Evolutionary conservation across 306 rosid species (phyloP), one percentile per base, ranked within the genome.

Genomic region (Citrullus colocynthis): DNA sequence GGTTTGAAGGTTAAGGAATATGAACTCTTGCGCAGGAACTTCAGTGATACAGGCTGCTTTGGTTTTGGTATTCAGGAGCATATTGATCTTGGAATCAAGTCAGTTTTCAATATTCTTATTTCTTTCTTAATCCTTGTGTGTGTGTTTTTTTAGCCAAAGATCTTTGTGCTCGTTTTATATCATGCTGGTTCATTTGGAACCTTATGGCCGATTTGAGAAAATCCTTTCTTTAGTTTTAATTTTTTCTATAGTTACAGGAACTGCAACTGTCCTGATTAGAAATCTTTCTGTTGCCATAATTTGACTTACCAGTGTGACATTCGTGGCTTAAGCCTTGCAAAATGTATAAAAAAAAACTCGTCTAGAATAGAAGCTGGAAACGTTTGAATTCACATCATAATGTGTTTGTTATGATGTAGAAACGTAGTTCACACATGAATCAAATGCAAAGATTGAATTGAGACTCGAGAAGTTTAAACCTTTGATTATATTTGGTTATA

Each of bases 41-140:
- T 85, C 60, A 85, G 88, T 6, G 88, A 85, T 18, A 79, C 88
- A 13, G 88, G 88, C 1, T 85, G 88, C 80, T 85, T 85, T 17
- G 88, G 88, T 14, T 85, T 85, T 18, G 85, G 88, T 44, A 85
- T 85, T 51, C 88, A 85, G 84, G 88, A 85, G 80, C 88, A 85
- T 21, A 85, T 85, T 17, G 88, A 85, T 82, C 83, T 85, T 15
- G 88, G 87, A 64, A 85, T 85, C 70, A 85, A 85, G 88, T 85
- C 30, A 62, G 84, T 72, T 32, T 12, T 61, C 57, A 12, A 48
- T 48, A 48, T 4, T 48, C 16, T 48, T 48, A 2, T 48, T 48
- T 48, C 54, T 48, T 48, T 48, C 17, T 48, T 7, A 59, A 5
- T 6, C 13, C 66, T 7, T 7, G 16, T 48, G 5, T 12, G 36